A percentile compares a stretch with the other conserved stretches of the same genome.
These are phyloP conservation scores for Primulina huaijiensis DNA, from an alignment of 257 asterid genomes.

Conservation along the genomic window DNA sequence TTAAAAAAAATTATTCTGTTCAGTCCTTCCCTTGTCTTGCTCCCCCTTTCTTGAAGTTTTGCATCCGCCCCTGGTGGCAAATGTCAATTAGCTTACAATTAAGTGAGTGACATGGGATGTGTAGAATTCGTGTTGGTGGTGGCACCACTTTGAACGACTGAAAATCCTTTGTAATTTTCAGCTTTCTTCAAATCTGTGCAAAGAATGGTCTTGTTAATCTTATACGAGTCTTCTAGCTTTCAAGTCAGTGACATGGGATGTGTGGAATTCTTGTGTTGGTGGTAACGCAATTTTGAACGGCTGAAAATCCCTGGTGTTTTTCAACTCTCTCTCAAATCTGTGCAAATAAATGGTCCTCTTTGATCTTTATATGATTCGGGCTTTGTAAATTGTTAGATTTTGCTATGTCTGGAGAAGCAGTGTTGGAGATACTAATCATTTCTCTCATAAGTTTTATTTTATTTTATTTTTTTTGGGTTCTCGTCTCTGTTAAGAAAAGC, in stretches of 20 bases:
- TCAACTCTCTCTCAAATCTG: conserved; percentile 1
- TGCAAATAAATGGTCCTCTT: background rate
- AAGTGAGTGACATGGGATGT: background rate
- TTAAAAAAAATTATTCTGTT: background rate
- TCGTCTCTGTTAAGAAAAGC: conserved; percentile 17
- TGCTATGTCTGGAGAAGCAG: no score
- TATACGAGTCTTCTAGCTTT: background rate
- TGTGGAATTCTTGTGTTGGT: background rate
- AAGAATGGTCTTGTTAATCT: background rate
- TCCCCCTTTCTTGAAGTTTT: background rate
- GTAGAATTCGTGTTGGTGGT: background rate
- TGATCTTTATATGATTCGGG: background rate
- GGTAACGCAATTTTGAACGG: background rate
- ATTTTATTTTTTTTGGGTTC: background rate
- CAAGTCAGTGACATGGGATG: background rate
- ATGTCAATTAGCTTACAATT: background rate
- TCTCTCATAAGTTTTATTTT: background rate
- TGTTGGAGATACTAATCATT: background rate
- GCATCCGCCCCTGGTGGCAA: background rate
- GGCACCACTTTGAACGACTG: background rate
- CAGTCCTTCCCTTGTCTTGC: background rate
- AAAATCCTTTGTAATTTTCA: conserved; percentile 9
- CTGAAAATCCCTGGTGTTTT: background rate
- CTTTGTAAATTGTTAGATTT: no score
- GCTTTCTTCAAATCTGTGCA: background rate